Evolutionary conservation across 306 rosid species (phyloP).

Genomic region (Lablab purpureus): DNA sequence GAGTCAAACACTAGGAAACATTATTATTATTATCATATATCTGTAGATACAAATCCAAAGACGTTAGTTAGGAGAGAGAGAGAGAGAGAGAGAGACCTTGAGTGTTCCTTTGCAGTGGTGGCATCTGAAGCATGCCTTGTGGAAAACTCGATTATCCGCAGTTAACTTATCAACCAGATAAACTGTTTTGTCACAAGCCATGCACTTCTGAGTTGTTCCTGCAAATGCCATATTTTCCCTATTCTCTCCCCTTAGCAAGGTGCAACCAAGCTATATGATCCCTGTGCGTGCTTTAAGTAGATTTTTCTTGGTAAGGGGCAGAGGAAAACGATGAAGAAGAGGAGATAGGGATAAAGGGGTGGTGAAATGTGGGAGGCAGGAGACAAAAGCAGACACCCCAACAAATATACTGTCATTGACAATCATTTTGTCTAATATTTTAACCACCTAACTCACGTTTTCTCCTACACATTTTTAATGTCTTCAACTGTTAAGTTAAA

Average conservation of each 20-base stretch:
- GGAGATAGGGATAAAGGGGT: conserved; percentile 49
- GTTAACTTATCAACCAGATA: conserved; percentile 89
- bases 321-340: conserved; percentile 22
- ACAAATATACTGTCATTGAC: conserved; percentile 51
- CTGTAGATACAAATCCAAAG: not conserved
- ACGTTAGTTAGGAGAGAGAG: not conserved
- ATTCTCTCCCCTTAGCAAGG: conserved; percentile 9
- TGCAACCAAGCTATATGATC: conserved; percentile 24
- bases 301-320: not conserved
- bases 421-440: conserved; percentile 63
- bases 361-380: conserved; percentile 43
- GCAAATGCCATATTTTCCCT: conserved; percentile 74
- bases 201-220: conserved; percentile 95
- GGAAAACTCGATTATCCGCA: conserved; percentile 85
- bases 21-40: not conserved
- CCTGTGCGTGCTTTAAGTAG: not conserved
- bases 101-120: conserved; percentile 97
- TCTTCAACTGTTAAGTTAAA: conserved; percentile 31
- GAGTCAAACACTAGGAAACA: not conserved
- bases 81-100: conserved; percentile 69
- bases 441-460: conserved; percentile 59
- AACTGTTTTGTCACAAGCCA: conserved; percentile 93
- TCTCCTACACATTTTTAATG: conserved; percentile 11
- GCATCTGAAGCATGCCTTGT: conserved; percentile 92
- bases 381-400: conserved; percentile 54